Base-by-base conservation (phyloP, 768 basidiomycete genomes). In the Leucosporidium scottii region DNA sequence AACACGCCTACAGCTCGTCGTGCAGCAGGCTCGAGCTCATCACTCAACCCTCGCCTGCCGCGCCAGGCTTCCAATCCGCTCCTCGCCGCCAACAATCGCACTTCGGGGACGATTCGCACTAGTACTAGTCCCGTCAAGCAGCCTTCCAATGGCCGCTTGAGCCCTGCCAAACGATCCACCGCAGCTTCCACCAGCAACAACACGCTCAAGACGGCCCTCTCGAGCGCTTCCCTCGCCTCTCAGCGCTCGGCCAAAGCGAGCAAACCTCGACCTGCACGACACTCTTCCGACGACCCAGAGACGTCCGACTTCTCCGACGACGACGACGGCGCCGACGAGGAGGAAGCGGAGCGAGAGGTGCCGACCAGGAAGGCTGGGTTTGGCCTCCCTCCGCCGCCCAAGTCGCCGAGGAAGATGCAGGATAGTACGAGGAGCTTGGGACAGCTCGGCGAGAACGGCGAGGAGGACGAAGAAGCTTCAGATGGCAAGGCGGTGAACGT, bases 401-500 rank as follows among this genome's bases (percentile, higher is more conserved):
- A 44, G 15, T 18, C 12, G 20, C 20, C 17, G 18, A 48, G 13
- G 7, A 17, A 15, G 36, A 53, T 39, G 20, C 8, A 31, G 62
- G 23, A 17, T 23, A 10, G 47, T 48, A 27, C 49, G 30, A 28
- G 34, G 9, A 21, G 48, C 18, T 28, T 27, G 28, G 55, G 9
- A 56, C n/a, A 20, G 18, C n/a, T 31, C 20, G 30, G 25, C 13
- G 25, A 56, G 62, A 57, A 39, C 13, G 49, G 23, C 34, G 61
- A 63, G 47, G 60, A 50, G 2, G 64, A 61, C 21, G 71, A 69
- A 27, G 68, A 65, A 0, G 62, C 64, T 0, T 55, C 36, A 27
- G 67, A 68, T 6, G 68, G 65, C 21, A 67, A 64, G 65, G 28
- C 36, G 54, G 31, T 69, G 65, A 72, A 72, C 47, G 71, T 72